A percentile compares a stretch with the other conserved stretches of the same genome.
Evolutionary conservation across 163 green algal genomes (phyloP).

Genomic region (Volvox carteri): DNA sequence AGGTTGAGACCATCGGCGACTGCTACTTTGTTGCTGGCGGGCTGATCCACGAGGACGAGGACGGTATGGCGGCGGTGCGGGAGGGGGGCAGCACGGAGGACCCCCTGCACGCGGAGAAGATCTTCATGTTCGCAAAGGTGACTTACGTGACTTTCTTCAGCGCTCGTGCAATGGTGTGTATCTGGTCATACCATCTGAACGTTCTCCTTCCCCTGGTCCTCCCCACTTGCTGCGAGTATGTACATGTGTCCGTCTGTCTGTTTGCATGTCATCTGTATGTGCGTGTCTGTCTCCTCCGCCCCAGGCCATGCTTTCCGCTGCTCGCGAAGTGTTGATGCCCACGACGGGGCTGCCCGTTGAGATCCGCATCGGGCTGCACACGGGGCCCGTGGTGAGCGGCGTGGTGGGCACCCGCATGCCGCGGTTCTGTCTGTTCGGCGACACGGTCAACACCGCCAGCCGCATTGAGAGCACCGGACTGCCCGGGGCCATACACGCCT

Average conservation of each 20-base stretch:
- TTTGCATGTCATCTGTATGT: no score
- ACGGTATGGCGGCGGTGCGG: conserved; percentile 31
- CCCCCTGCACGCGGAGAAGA: conserved; percentile 23
- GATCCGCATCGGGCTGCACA: conserved; percentile 63
- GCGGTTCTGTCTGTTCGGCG: conserved; percentile 63
- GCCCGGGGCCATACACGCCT: conserved; percentile 36
- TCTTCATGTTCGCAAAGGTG: conserved; percentile 47
- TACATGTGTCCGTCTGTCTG: no score
- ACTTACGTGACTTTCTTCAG: no score
- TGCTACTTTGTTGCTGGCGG: conserved; percentile 55
- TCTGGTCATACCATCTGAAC: no score
- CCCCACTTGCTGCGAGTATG: no score
- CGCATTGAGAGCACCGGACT: conserved; percentile 54
- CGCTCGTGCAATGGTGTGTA: no score
- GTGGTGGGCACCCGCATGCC: conserved; percentile 60
- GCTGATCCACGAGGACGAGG: conserved; percentile 55
- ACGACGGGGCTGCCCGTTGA: conserved; percentile 35
- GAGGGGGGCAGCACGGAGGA: background rate
- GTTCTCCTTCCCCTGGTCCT: no score
- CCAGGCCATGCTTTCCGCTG: conserved; percentile 29
- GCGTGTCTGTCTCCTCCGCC: no score
- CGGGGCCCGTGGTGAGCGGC: conserved; percentile 52
- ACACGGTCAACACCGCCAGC: conserved; percentile 53
- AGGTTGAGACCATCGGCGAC: conserved; percentile 58
- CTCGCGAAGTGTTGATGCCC: conserved; percentile 23